These are phyloP conservation scores for Erigeron philadelphicus DNA, from an alignment of 140 eudicot genomes.

Conservation along the genomic window DNA sequence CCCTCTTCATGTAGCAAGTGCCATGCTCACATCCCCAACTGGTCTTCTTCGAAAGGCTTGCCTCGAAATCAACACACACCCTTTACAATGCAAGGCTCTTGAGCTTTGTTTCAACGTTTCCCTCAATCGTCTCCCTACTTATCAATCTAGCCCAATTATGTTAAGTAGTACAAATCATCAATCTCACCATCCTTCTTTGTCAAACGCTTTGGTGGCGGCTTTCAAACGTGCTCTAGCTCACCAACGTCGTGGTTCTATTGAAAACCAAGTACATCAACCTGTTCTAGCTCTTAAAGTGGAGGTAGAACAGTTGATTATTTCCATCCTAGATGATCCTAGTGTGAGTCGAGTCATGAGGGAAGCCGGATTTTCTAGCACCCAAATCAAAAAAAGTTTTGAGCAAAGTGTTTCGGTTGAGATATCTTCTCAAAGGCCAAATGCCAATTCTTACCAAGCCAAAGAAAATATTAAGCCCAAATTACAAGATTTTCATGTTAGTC, in stretches of 20 bases:
- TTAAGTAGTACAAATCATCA: slow-evolving; percentile 31
- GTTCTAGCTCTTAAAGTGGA: slow-evolving; percentile 70
- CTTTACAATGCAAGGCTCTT: slow-evolving; percentile 77
- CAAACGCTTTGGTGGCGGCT: slow-evolving; percentile 78
- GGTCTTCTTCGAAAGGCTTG: slow-evolving; percentile 57
- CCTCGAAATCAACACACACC: slow-evolving; percentile 70
- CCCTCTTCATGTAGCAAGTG: slow-evolving; percentile 77
- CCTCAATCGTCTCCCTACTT: slow-evolving; percentile 67
- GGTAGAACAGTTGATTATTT: slow-evolving; percentile 63
- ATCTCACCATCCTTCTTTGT: slow-evolving; percentile 54
- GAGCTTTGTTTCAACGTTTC: slow-evolving; percentile 93
- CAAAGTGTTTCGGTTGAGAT: slow-evolving; percentile 30
- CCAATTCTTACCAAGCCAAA: slow-evolving; percentile 27
- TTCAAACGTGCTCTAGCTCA: slow-evolving; percentile 88
- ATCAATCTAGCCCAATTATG: slow-evolving; percentile 45
- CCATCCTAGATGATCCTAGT: slow-evolving; percentile 84
- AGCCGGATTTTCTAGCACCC: slow-evolving; percentile 81
- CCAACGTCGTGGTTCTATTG: slow-evolving; percentile 76
- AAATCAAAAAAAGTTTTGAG: slow-evolving; percentile 58
- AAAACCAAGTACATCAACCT: slow-evolving; percentile 65
- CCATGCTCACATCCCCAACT: slow-evolving; percentile 55
- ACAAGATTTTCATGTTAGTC: not conserved
- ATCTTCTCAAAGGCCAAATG: slow-evolving; percentile 27
- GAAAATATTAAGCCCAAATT: slow-evolving; percentile 33
- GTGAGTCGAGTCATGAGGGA: slow-evolving; percentile 93